phyloP scores from a whole-genome alignment of 768 basidiomycete genomes.

The Trametes villosa region DNA sequence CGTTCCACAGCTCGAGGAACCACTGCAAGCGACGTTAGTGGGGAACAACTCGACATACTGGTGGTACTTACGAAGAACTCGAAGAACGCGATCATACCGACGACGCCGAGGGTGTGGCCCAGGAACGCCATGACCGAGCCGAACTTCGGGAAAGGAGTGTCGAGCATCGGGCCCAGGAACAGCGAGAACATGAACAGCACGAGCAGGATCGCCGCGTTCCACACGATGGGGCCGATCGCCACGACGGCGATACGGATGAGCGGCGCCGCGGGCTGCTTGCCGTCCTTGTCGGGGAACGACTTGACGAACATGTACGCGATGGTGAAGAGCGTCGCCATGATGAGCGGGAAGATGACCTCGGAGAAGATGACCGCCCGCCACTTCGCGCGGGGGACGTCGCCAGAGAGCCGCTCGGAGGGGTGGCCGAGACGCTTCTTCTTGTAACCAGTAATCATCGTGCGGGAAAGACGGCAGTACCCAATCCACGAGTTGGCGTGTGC shows the following conservation, averaged over 20 bases:
- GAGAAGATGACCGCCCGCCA: slow-evolving; percentile 91
- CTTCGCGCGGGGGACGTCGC: slow-evolving; percentile 90
- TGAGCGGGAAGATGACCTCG: slow-evolving; percentile 83
- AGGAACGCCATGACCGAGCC: slow-evolving; percentile 92
- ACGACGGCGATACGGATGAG: slow-evolving; percentile 93
- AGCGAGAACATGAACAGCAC: slow-evolving; percentile 89
- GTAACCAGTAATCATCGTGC: slow-evolving; percentile 99
- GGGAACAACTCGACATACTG: background rate
- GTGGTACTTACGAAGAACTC: slow-evolving; percentile 81
- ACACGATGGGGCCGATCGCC: slow-evolving; percentile 92
- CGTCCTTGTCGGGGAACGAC: slow-evolving; percentile 71
- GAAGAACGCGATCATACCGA: slow-evolving; percentile 93
- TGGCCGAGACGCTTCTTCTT: slow-evolving; percentile 97
- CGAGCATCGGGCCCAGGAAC: slow-evolving; percentile 91
- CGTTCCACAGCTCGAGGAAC: slow-evolving; percentile 93
- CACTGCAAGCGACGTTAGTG: slow-evolving; percentile 56
- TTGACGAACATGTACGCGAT: slow-evolving; percentile 94
- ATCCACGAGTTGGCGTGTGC: slow-evolving; percentile 99
- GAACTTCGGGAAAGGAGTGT: slow-evolving; percentile 83
- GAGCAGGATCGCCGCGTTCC: slow-evolving; percentile 88
- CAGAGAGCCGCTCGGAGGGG: slow-evolving; percentile 96
- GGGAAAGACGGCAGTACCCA: slow-evolving; percentile 96
- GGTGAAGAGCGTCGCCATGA: slow-evolving; percentile 85
- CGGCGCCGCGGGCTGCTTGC: slow-evolving; percentile 74
- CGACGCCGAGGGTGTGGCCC: slow-evolving; percentile 78